Base-by-base conservation (phyloP, 179 eudicot genomes). In the Carnegiea gigantea region DNA sequence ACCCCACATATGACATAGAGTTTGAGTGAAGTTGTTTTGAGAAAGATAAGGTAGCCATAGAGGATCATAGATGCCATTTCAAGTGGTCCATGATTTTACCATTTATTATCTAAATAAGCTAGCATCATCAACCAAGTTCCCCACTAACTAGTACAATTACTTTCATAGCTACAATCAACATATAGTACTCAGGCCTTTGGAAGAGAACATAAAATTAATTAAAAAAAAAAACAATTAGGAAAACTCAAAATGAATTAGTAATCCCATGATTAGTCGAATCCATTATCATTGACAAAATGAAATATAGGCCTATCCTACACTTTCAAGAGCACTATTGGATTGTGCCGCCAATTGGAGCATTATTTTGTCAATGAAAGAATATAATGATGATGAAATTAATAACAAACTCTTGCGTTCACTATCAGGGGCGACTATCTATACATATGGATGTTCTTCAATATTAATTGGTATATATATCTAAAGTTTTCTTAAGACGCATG, bases 261-360 rank as follows among this genome's bases (percentile, higher is more conserved):
- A 62, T n/a, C 73, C 71, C 10, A 70, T 70, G 46, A 70, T 70
- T 70, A 70, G 73, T 70, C 73, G 5, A 70, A 70, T 70, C 46
- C n/a, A 30, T 70, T 33, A 70, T 70, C 21, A 70, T 70, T 70
- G 73, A 9, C 21, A 70, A 70, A 30, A 30, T 30, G 73, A 70
- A 70, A 70, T 70, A 21, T 70, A 70, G 12, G 14, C 43, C 6
- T 38, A 38, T 3, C 43, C 43, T 70, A 28, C n/a, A 13, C n/a
- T 4, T 70, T 14, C 26, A 36, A 70, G 17, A 65, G 33, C 36
- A 11, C 26, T 65, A 65, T 65, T 70, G 44, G 9, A n/a, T 18
- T 62, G 68, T 14, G 9, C 8, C n/a, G 12, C 24, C 14, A n/a
- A 62, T 8, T 23, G 17, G 28, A 21, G 68, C 68, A 62, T 62